Base-by-base conservation (phyloP, 1,284 basidiomycete species). In the Austroboletus novae-zelandiae region DNA sequence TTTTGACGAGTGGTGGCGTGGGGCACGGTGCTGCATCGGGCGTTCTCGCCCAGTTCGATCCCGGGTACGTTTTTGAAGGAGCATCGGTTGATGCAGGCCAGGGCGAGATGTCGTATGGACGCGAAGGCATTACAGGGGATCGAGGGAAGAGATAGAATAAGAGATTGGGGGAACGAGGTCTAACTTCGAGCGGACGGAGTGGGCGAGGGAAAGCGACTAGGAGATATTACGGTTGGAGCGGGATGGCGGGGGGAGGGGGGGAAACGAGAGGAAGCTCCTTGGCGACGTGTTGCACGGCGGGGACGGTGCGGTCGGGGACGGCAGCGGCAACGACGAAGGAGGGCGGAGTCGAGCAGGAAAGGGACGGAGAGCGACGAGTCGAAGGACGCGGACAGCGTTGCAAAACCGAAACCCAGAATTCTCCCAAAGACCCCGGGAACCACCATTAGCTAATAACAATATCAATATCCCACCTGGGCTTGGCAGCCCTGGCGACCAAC, bases 11-110 rank as follows among this genome's bases (percentile, higher is more conserved):
- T 35, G 29, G 37, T 41, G 60, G 45, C 47, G 55, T 51, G 30
- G 49, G 50, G 30, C 34, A 37, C 37, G 61, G 52, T 30, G 29
- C 48, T 36, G 61, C 48, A 45, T 47, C 37, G 45, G 50, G 56
- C 50, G 35, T 1, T 36, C 52, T 63, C 48, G 50, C 67, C 57
- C 9, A 15, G 25, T 67, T 68, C 52, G 65, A 57, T 54, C 59
- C 50, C 36, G 56, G 51, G 43, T 58, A 42, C 13, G 57, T 32
- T 49, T 59, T 57, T 44, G 63, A 53, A 20, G 71, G 66, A 11
- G 59, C 30, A 30, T 66, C 45, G 0, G 76, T 77, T 61, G 59
- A 67, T 17, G 56, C 50, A 25, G 78, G 75, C 70, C 71, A 73
- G 51, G 65, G 68, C 18, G 54, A 54, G 55, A 71, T 57, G 60